Evolutionary conservation across 768 basidiomycete genomes (phyloP), one percentile per base, ranked within the genome.

Genomic region (Galerina marginata): DNA sequence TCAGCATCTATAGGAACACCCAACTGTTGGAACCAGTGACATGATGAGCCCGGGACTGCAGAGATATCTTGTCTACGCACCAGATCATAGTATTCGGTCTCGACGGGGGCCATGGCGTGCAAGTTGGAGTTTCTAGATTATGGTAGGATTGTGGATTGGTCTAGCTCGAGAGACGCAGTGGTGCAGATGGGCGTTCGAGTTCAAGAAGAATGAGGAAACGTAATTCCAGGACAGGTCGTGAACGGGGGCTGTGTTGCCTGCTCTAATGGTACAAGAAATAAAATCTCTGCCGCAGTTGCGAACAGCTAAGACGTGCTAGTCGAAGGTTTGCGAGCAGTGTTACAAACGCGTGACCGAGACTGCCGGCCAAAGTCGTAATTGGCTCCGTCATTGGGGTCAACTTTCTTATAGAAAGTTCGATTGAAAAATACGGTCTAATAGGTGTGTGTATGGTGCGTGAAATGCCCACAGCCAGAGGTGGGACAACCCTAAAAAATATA

Each of bases 71-170:
- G 46, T 40, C 9, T 20, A 69, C 89, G 66, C 66, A 92, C 92
- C 73, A 94, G 68, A 73, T 94, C 92, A 75, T 95, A 96, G 73
- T 92, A 95, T 70, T 90, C 90, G 11, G 91, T 93, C 70, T 95
- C 93, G 16, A 93, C 86, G n/a, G 92, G 92, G n/a, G 89, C 81
- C 92, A 93, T 93, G 51, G 48, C 56, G 54, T 58, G 40, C 54
- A 54, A 38, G 39, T 56, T 33, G 29, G 29, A 39, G 50, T 11
- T 48, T 57, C 53, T 42, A 56, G 52, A 42, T 51, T 40, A 33
- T 36, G 37, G 9, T 36, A 12, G 10, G 37, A 10, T 55, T 37
- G 14, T 44, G 12, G 43, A 54, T 11, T 43, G 62, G 29, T 43
- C 23, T 16, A 15, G 43, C 39, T 29, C 29, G 29, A 33, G 29